phyloP scores from a whole-genome alignment of 2,329 filamentous ascomycete species.

The Septoria petroselini region DNA sequence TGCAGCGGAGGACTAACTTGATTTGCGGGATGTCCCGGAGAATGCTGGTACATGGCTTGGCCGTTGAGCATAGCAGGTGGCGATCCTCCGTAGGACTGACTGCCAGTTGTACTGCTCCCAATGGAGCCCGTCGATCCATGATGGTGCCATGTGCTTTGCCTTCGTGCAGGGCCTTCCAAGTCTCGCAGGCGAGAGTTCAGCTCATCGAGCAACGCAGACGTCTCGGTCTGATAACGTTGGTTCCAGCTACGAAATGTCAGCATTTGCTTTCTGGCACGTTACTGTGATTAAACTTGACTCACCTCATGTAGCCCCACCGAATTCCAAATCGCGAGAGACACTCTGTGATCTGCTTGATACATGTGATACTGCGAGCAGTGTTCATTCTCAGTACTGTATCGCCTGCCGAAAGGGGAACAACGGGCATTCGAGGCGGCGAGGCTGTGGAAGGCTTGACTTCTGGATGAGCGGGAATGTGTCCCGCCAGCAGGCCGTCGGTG shows the following conservation, averaged over 20 bases:
- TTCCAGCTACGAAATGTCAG: constrained; percentile 41
- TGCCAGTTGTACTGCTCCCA: constrained; percentile 27
- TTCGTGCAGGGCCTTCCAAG: constrained; percentile 28
- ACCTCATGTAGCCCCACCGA: constrained; percentile 49
- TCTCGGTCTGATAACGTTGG: constrained; percentile 49
- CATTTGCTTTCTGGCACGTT: constrained; percentile 5
- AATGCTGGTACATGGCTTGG: constrained; percentile 11
- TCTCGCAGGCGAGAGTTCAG: constrained; percentile 42
- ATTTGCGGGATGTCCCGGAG: constrained; percentile 11
- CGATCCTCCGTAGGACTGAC: constrained; percentile 23
- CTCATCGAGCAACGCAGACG: constrained; percentile 41
- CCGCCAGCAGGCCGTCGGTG: constrained; percentile 46
- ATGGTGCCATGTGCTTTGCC: constrained; percentile 33
- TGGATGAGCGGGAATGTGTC: constrained; percentile 42
- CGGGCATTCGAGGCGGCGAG: constrained; percentile 37
- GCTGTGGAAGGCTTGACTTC: constrained; percentile 40
- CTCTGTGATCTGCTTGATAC: constrained; percentile 49
- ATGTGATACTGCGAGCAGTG: constrained; percentile 44
- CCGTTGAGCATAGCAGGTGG: constrained; percentile 20
- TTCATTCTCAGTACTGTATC: constrained; percentile 36
- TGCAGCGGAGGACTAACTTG: constrained; percentile 27
- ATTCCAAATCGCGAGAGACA: constrained; percentile 48
- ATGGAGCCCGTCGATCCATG: constrained; percentile 30
- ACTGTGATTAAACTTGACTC: constrained; percentile 6
- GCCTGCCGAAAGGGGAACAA: constrained; percentile 31